A percentile compares a stretch with the other conserved stretches of the same genome.
Conservation (phyloP, 2,329 filamentous ascomycete species). For the Trichoderma sp. region DNA sequence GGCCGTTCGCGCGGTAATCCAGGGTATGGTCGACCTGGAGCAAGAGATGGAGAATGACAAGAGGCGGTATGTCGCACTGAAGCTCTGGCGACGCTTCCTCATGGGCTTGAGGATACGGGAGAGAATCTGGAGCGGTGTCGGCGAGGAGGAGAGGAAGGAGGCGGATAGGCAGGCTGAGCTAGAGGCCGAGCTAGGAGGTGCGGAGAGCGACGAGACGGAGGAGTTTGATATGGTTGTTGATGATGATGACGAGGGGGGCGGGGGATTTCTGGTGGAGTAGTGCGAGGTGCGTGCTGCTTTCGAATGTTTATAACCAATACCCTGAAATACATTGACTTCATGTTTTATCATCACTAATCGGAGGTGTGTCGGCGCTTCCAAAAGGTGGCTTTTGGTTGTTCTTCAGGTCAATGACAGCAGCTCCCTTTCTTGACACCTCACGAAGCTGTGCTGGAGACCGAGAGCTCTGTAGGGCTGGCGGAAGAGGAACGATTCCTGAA, state of each 20-base stretch:
- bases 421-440: too few relatives aligned
- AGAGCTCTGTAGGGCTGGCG: too few relatives aligned
- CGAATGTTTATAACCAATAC: not conserved
- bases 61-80: slow-evolving; percentile 71
- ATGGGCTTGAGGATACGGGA: slow-evolving; percentile 76
- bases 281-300: too few relatives aligned
- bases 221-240: slow-evolving; percentile 48
- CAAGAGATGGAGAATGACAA: slow-evolving; percentile 67
- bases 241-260: slow-evolving; percentile 50
- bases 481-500: too few relatives aligned
- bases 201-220: slow-evolving; percentile 46
- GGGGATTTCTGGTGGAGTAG: slow-evolving; percentile 49
- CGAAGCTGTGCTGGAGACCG: too few relatives aligned
- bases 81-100: slow-evolving; percentile 69
- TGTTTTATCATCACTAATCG: not conserved
- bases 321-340: not conserved
- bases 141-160: slow-evolving; percentile 49
- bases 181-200: slow-evolving; percentile 42
- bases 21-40: slow-evolving; percentile 66
- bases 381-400: too few relatives aligned
- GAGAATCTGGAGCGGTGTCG: slow-evolving; percentile 65
- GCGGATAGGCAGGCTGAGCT: slow-evolving; percentile 43
- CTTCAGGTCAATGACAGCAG: too few relatives aligned
- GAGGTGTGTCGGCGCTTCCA: too few relatives aligned
- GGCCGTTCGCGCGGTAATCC: slow-evolving; percentile 70